phyloP scores from a whole-genome alignment of 2,329 filamentous ascomycete genomes.

The Parascedosporium putredinis region DNA sequence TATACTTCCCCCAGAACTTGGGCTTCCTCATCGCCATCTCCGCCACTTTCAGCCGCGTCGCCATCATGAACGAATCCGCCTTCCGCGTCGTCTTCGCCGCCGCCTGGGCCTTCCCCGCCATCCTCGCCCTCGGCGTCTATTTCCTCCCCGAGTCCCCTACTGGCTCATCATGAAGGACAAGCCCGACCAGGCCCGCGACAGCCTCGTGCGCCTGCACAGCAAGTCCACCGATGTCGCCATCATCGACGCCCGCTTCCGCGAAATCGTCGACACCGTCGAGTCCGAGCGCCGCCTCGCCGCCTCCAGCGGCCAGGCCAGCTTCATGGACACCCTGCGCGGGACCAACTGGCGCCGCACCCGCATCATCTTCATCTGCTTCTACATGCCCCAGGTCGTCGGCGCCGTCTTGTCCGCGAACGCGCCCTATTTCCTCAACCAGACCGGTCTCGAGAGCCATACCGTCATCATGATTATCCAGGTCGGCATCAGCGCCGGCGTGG shows the following conservation, averaged over 20 bases:
- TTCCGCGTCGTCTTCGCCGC: constrained; percentile 12
- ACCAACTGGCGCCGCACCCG: constrained; percentile 13
- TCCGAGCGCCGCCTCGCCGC: background rate
- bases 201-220: constrained; percentile 11
- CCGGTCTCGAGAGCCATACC: constrained; percentile 6
- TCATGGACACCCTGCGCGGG: constrained; percentile 4
- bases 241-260: constrained; percentile 1
- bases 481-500: constrained; percentile 13
- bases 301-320: background rate
- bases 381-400: constrained; percentile 13
- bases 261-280: constrained; percentile 9
- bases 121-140: constrained; percentile 13
- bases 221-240: background rate
- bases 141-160: constrained; percentile 32
- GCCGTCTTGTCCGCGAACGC: constrained; percentile 15
- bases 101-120: constrained; percentile 9
- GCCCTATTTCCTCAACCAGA: constrained; percentile 16
- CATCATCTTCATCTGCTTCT: constrained; percentile 8
- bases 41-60: constrained; percentile 11
- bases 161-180: constrained; percentile 26
- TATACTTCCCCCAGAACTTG: constrained; percentile 10
- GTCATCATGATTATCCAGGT: constrained; percentile 15
- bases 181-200: constrained; percentile 21
- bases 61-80: constrained; percentile 12
- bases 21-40: constrained; percentile 12